phyloP scores from a whole-genome alignment of 1,284 basidiomycete genomes.

The Sanguinoderma infundibulare region DNA sequence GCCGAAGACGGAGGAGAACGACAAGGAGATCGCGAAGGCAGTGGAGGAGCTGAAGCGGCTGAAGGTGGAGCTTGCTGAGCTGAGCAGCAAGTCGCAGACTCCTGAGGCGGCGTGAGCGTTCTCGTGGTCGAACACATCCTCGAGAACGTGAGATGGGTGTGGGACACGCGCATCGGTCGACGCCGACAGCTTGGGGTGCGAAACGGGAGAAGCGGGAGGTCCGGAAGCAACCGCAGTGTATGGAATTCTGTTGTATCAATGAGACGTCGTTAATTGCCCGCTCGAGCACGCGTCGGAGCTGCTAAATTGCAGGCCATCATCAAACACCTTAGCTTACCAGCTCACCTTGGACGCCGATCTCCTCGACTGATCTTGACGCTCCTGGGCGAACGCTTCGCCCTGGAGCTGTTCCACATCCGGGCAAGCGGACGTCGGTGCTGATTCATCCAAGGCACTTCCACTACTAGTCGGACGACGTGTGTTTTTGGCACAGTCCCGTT shows the following conservation, averaged over 20 bases:
- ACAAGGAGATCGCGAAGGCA: conserved; percentile 49
- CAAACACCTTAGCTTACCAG: too few species aligned
- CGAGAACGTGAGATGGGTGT: background rate
- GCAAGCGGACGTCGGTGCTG: too few species aligned
- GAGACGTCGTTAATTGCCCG: too few species aligned
- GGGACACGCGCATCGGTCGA: background rate
- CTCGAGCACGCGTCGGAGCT: too few species aligned
- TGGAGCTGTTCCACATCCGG: too few species aligned
- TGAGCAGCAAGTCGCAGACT: conserved; percentile 21
- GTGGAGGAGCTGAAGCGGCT: conserved; percentile 54
- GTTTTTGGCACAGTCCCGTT: too few species aligned
- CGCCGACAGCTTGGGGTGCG: background rate
- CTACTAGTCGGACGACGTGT: too few species aligned
- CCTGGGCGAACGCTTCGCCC: too few species aligned
- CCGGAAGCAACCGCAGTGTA: background rate
- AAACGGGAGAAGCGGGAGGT: background rate
- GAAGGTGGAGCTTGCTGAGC: conserved; percentile 68
- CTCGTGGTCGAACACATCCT: background rate
- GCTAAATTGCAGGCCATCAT: too few species aligned
- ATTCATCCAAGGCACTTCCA: too few species aligned
- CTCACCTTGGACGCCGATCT: too few species aligned
- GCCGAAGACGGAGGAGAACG: conserved; percentile 69
- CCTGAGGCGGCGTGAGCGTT: background rate
- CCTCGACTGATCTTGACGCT: too few species aligned
- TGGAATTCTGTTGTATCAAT: background rate